Conservation (phyloP, 306 rosid species). For the Cicer judaicum region DNA sequence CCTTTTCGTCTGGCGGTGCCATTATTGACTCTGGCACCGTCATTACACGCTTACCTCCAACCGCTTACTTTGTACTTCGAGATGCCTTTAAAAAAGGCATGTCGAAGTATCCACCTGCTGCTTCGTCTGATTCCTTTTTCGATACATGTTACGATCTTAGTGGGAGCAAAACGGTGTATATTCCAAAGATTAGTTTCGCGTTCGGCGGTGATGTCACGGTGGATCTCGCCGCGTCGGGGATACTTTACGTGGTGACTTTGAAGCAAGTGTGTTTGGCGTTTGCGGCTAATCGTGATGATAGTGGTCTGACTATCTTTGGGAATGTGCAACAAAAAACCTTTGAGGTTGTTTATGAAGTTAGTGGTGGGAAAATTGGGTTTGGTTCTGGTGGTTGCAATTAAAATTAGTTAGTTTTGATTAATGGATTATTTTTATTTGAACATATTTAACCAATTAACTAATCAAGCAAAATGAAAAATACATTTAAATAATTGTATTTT, state of each 20-base stretch:
- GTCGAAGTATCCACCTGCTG: constrained; percentile 50
- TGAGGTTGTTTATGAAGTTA: constrained; percentile 71
- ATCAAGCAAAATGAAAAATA: not conserved
- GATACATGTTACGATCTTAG: constrained; percentile 80
- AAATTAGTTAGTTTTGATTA: not conserved
- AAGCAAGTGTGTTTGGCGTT: constrained; percentile 71
- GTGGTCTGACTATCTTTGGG: constrained; percentile 58
- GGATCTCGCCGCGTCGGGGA: constrained; percentile 45
- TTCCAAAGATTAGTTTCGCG: constrained; percentile 58
- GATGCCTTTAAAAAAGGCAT: constrained; percentile 48
- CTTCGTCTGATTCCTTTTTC: constrained; percentile 40
- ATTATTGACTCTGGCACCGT: constrained; percentile 86
- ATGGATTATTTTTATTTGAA: too few species aligned
- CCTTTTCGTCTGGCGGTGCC: constrained; percentile 54
- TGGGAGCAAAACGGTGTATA: not conserved
- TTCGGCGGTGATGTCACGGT: constrained; percentile 47
- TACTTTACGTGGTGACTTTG: constrained; percentile 34
- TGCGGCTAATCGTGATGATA: constrained; percentile 55
- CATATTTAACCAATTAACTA: not conserved
- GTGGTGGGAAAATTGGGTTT: constrained; percentile 64
- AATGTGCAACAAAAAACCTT: constrained; percentile 73
- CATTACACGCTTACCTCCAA: constrained; percentile 64
- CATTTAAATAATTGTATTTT: constrained; percentile 7
- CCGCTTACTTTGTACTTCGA: constrained; percentile 55
- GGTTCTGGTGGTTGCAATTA: constrained; percentile 53